phyloP scores from a whole-genome alignment of 2,329 filamentous ascomycete genomes.

The Neurospora sp. region DNA sequence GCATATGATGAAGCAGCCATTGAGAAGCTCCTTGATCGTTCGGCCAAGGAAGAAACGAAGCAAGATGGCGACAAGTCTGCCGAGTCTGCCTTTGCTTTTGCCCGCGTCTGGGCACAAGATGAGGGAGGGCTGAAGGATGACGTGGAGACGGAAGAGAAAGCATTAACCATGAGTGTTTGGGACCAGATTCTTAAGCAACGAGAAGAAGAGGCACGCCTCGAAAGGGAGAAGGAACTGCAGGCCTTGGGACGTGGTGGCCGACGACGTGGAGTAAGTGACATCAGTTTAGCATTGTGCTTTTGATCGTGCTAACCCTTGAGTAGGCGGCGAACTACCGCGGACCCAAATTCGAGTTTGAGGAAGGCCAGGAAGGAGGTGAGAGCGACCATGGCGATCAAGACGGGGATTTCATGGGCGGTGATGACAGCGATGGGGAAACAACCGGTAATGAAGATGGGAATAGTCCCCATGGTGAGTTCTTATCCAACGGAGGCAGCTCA shows the following conservation, averaged over 20 bases:
- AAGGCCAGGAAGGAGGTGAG: slow-evolving; percentile 13
- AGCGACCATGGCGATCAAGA: slow-evolving; percentile 19
- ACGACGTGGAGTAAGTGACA: slow-evolving; percentile 44
- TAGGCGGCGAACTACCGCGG: slow-evolving; percentile 23
- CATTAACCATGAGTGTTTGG: slow-evolving; percentile 67
- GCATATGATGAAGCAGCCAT: slow-evolving; percentile 72
- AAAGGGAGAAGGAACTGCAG: slow-evolving; percentile 58
- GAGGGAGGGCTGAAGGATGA: slow-evolving; percentile 55
- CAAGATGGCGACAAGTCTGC: slow-evolving; percentile 55
- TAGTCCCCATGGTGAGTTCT: slow-evolving; percentile 8
- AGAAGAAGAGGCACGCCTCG: slow-evolving; percentile 65
- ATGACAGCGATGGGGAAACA: slow-evolving; percentile 18
- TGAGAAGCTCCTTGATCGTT: slow-evolving; percentile 85
- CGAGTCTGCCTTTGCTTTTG: slow-evolving; percentile 80
- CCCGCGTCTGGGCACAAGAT: slow-evolving; percentile 86
- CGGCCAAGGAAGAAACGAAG: slow-evolving; percentile 64
- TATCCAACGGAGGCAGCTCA: slow-evolving; percentile 7
- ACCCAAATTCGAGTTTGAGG: slow-evolving; percentile 17
- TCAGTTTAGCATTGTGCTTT: neutral
- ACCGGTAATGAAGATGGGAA: slow-evolving; percentile 14
- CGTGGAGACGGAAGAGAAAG: slow-evolving; percentile 44
- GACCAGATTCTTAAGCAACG: slow-evolving; percentile 80
- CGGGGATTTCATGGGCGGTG: slow-evolving; percentile 19
- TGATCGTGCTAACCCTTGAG: slow-evolving; percentile 2
- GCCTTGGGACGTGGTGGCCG: slow-evolving; percentile 80